These are phyloP conservation scores for Debaryomyces singareniensis DNA, from an alignment of 1,139 yeast species.

Conservation along the genomic window DNA sequence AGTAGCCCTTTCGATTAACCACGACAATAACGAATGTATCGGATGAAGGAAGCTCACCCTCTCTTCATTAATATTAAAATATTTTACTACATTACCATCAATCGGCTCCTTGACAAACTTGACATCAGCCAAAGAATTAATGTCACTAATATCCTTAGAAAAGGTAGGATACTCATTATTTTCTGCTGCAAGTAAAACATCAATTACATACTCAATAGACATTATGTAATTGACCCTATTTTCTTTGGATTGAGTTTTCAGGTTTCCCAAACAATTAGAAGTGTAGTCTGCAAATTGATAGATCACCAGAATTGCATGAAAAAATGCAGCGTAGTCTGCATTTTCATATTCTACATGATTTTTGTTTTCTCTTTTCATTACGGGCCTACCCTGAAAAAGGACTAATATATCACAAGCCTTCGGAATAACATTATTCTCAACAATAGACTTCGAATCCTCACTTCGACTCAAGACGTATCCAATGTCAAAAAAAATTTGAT, in stretches of 20 bases:
- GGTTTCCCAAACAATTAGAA: constrained; percentile 42
- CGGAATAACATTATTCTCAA: constrained; percentile 32
- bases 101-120: constrained; percentile 16
- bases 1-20: constrained; percentile 56
- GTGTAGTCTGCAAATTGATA: constrained; percentile 56
- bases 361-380: constrained; percentile 66
- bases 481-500: constrained; percentile 79
- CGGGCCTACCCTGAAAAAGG: constrained; percentile 77
- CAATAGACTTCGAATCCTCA: constrained; percentile 38
- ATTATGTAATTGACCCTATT: constrained; percentile 16
- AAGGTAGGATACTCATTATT: constrained; percentile 20
- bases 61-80: constrained; percentile 27
- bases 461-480: constrained; percentile 74
- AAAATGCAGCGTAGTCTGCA: constrained; percentile 77
- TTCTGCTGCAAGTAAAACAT: constrained; percentile 26
- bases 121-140: constrained; percentile 13
- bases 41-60: constrained; percentile 76
- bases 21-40: constrained; percentile 64
- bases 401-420: constrained; percentile 58
- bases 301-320: constrained; percentile 68
- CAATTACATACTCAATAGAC: constrained; percentile 28
- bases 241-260: constrained; percentile 15
- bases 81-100: constrained; percentile 17
- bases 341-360: constrained; percentile 89
- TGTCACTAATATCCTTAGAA: constrained; percentile 12